Evolutionary conservation across 805 yeast genomes (phyloP).

Genomic region (Starmerella cellae): DNA sequence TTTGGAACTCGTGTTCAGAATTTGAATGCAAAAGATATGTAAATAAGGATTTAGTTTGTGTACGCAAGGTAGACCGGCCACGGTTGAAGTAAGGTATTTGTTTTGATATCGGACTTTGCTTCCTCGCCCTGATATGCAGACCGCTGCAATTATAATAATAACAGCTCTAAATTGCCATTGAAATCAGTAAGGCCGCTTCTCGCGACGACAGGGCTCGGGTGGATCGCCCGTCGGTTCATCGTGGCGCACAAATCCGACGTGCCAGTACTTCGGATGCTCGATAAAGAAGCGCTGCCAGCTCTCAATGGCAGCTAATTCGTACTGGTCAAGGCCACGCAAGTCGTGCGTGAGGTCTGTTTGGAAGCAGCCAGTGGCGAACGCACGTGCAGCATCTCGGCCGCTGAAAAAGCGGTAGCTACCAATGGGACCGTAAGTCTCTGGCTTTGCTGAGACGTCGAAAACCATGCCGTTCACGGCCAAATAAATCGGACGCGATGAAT

Average conservation of each 20-base stretch:
- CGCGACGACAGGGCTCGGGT: slow-evolving; percentile 36
- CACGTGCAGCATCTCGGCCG: slow-evolving; percentile 57
- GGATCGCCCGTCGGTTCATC: slow-evolving; percentile 35
- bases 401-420: slow-evolving; percentile 45
- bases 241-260: slow-evolving; percentile 44
- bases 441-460: slow-evolving; percentile 46
- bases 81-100: too few species aligned
- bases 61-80: too few species aligned
- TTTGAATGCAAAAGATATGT: too few species aligned
- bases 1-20: too few species aligned
- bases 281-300: slow-evolving; percentile 44
- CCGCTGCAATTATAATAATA: too few species aligned
- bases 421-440: slow-evolving; percentile 43
- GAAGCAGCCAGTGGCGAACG: slow-evolving; percentile 60
- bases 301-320: slow-evolving; percentile 31
- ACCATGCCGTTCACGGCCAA: slow-evolving; percentile 48
- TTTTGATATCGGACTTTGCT: too few species aligned
- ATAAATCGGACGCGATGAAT: slow-evolving; percentile 39
- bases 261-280: slow-evolving; percentile 42
- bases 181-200: too few species aligned
- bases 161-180: too few species aligned
- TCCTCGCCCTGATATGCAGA: too few species aligned
- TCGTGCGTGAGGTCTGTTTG: slow-evolving; percentile 51
- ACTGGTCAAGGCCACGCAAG: slow-evolving; percentile 44
- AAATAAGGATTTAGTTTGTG: too few species aligned